Evolutionary conservation across 1,139 yeast species (phyloP).

Genomic region (Hyphopichia pseudoburtonii): DNA sequence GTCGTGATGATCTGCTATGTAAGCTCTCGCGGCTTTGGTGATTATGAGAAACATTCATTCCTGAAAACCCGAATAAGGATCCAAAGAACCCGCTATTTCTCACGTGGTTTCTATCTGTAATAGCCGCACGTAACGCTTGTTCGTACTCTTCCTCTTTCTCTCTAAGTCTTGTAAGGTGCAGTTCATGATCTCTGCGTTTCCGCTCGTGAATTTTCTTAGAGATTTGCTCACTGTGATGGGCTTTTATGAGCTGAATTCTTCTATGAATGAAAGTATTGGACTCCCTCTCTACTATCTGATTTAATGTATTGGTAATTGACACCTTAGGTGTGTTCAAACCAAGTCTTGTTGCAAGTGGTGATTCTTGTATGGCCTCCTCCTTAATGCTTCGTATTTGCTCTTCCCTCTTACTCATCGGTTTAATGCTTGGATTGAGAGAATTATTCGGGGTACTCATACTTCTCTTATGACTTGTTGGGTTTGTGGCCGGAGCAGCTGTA

Average conservation of each 20-base stretch:
- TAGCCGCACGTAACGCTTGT: constrained; percentile 25
- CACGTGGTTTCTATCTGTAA: constrained; percentile 18
- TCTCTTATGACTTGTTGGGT: constrained; percentile 3
- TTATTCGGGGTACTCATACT: constrained; percentile 1
- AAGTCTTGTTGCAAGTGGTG: constrained; percentile 6
- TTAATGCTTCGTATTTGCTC: constrained; percentile 8
- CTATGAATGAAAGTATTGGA: constrained; percentile 40
- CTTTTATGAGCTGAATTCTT: constrained; percentile 38
- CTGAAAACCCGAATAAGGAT: constrained; percentile 24
- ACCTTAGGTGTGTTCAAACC: constrained; percentile 16
- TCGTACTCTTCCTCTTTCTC: constrained; percentile 45
- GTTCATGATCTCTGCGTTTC: constrained; percentile 41
- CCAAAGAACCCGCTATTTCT: constrained; percentile 29
- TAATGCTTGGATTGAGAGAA: not conserved
- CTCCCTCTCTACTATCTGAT: constrained; percentile 33
- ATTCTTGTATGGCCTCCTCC: constrained; percentile 7
- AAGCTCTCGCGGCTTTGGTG: constrained; percentile 3
- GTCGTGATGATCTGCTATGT: constrained; percentile 1
- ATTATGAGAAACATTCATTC: constrained; percentile 5
- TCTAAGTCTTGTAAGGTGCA: constrained; percentile 34
- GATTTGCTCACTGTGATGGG: constrained; percentile 42
- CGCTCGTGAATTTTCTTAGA: constrained; percentile 41
- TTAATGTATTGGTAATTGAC: constrained; percentile 25
- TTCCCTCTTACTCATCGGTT: constrained; percentile 4
- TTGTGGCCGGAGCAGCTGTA: constrained; percentile 2